Evolutionary conservation across 805 yeast genomes (phyloP).

Genomic region (Candida nitratophila): DNA sequence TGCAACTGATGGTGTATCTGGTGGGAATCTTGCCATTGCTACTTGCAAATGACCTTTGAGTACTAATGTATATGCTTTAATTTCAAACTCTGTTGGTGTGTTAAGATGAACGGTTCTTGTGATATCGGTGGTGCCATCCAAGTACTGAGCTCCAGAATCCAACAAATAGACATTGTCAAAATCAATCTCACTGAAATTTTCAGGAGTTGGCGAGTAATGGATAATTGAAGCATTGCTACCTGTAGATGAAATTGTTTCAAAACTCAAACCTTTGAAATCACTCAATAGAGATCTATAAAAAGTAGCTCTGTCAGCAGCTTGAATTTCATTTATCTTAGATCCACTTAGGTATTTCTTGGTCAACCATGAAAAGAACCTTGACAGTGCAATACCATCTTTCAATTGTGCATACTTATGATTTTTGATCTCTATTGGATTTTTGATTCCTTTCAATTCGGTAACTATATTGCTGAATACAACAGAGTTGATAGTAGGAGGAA

Average conservation of each 20-base stretch:
- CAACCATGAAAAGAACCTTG: slow-evolving; percentile 77
- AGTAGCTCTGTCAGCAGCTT: slow-evolving; percentile 48
- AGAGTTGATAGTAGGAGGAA: slow-evolving; percentile 17
- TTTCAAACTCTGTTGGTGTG: slow-evolving; percentile 49
- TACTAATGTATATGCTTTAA: slow-evolving; percentile 71
- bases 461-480: slow-evolving; percentile 26
- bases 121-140: slow-evolving; percentile 95
- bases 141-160: slow-evolving; percentile 88
- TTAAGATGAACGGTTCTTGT: slow-evolving; percentile 79
- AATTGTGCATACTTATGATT: slow-evolving; percentile 74
- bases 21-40: slow-evolving; percentile 73
- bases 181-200: slow-evolving; percentile 52
- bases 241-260: slow-evolving; percentile 69
- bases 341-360: slow-evolving; percentile 45
- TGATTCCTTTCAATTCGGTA: slow-evolving; percentile 63
- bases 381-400: slow-evolving; percentile 75
- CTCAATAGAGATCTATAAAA: slow-evolving; percentile 33
- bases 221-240: slow-evolving; percentile 73
- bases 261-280: slow-evolving; percentile 62
- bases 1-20: slow-evolving; percentile 64
- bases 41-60: slow-evolving; percentile 87
- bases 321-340: slow-evolving; percentile 46
- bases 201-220: slow-evolving; percentile 66
- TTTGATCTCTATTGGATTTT: slow-evolving; percentile 62
- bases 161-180: slow-evolving; percentile 63